Conservation (phyloP, 2,329 filamentous ascomycete genomes). For the Juglanconis sp. region DNA sequence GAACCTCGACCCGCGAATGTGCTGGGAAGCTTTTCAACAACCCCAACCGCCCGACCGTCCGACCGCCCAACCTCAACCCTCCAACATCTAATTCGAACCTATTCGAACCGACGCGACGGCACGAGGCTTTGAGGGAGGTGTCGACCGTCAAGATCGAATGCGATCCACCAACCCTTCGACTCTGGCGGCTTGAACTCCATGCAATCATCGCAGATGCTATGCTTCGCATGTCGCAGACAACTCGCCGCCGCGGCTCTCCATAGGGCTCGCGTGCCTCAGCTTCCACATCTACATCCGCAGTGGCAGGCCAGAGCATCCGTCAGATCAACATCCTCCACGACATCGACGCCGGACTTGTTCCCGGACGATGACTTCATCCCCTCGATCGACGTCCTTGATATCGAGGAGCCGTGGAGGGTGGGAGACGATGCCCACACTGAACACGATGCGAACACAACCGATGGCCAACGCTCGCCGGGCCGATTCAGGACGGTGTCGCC, state of each 20-base stretch:
- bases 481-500: background rate
- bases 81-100: background rate
- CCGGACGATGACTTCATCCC: constrained; percentile 4
- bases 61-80: too few species aligned
- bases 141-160: background rate
- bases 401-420: background rate
- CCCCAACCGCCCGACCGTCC: too few species aligned
- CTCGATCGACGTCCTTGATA: constrained; percentile 6
- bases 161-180: background rate
- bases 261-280: constrained; percentile 19
- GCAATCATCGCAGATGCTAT: constrained; percentile 3
- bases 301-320: constrained; percentile 4
- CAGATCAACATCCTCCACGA: background rate
- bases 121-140: too few species aligned
- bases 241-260: constrained; percentile 6
- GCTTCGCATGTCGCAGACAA: constrained; percentile 11
- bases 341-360: background rate
- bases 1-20: too few species aligned
- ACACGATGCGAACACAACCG: background rate
- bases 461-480: background rate
- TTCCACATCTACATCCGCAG: constrained; percentile 4
- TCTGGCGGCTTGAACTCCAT: background rate
- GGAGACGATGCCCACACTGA: background rate
- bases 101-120: background rate
- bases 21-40: too few species aligned